Evolutionary conservation across 2,329 filamentous ascomycete species (phyloP), one percentile per base, ranked within the genome.

Genomic region (Xylariaceae sp.): DNA sequence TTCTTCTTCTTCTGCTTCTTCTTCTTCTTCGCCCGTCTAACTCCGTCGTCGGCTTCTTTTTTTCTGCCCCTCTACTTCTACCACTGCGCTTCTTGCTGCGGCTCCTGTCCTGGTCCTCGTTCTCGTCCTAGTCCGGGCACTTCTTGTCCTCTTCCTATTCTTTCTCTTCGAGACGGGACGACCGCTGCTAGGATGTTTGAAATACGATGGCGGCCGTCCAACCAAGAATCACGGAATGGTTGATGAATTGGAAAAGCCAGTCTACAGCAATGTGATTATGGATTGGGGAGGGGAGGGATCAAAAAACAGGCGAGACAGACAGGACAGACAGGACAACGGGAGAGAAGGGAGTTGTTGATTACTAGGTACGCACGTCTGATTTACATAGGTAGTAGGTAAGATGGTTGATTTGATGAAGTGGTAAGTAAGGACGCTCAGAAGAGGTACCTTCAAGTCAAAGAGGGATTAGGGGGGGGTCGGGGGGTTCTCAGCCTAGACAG

Each of bases 261-360:
- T 51, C 49, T 51, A 51, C 49, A 39, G 42, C 34, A 56, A 56
- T 35, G 49, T 11, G 18, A 51, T 35, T 34, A 35, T 59, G 17
- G 59, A 57, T 56, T 30, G 23, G 23, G 23, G 23, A 5, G 53
- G 53, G 23, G 23, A 5, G 53, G 53, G 23, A 17, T 34, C 49
- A 23, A 35, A 51, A 51, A 13, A 42, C 37, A 42, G 37, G 37
- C 37, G 11, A 51, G 49, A 35, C 49, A 35, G 49, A 23, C 49
- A 56, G 42, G 51, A 57, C 37, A 56, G 51, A 50, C 58, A 53
- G 56, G n/a, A 47, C 48, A 56, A 57, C 48, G 53, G 50, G 45
- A 51, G 42, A 55, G 51, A 53, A 49, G 50, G 44, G 60, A 51
- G 42, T 55, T 48, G 61, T 60, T 58, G 57, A 58, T 57, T 55